Evolutionary conservation across 2,329 filamentous ascomycete species (phyloP), one percentile per base, ranked within the genome.

Genomic region (Exserohilum turcica): DNA sequence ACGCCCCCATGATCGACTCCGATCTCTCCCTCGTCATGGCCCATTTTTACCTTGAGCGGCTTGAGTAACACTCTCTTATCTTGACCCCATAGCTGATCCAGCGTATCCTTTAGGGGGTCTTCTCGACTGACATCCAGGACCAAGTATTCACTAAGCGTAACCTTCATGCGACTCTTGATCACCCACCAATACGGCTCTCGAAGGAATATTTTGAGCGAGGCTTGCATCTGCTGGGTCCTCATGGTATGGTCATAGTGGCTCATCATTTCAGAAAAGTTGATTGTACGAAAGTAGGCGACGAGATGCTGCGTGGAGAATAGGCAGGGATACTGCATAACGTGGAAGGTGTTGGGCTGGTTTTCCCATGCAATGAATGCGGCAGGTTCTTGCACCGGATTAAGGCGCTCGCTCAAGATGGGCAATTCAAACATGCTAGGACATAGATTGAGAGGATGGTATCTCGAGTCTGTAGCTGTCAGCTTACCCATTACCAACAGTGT

Each of bases 1-100:
- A 99, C 92, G 58, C 94, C 94, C 37, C 94, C 94, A 43, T 93
- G 91, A 72, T 99, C 94, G 29, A 95, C 85, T 0, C 94, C 94
- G 71, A 95, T 87, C 73, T 97, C 94, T 27, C 91, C 91, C 47
- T 91, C 87, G 68, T 91, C 55, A 12, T 72, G 88, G 3, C 92
- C 92, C 52, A 97, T 84, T 44, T 91, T 87, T 7, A 99, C 88
- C 66, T 96, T 96, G 29, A 99, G 77, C 1, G 94, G 94, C 21
- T 91, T 85, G 66, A 93, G 79, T 3, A 97, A 78, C 75, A 97
- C 91, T 31, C 89, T 83, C 66, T 86, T 85, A 73, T 97, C 88
- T 31, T 92, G 84, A 48, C 90, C 86, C 91, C 93, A 97, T 2
- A 99, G 79, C 69, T 97, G 91, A 71, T 97, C 87, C 57, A 97